A percentile compares a stretch with the other conserved stretches of the same genome.
phyloP scores from a whole-genome alignment of 2,329 filamentous ascomycete species.

The Fusarium dlaminii region DNA sequence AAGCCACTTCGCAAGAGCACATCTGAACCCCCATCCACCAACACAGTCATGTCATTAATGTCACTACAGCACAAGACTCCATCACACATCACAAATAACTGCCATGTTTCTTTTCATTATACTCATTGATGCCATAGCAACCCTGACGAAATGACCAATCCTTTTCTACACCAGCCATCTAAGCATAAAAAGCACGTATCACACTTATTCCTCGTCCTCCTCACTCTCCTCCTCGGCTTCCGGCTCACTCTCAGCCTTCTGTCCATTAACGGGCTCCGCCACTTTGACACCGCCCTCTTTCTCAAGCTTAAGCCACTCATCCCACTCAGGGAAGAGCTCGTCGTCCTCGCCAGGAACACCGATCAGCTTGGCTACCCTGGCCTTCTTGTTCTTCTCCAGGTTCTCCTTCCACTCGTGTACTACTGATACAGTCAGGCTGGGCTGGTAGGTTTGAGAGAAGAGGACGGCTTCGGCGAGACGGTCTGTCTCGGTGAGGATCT shows the following conservation, averaged over 20 bases:
- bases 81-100: not conserved
- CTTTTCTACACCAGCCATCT: constrained; percentile 46
- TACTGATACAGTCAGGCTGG: constrained; percentile 73
- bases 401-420: constrained; percentile 83
- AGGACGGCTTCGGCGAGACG: constrained; percentile 86
- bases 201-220: constrained; percentile 39
- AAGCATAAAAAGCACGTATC: constrained; percentile 38
- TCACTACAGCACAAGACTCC: not conserved
- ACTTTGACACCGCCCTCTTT: constrained; percentile 66
- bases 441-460: constrained; percentile 96
- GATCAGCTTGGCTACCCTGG: constrained; percentile 83
- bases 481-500: constrained; percentile 80
- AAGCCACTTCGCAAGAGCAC: not conserved
- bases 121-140: constrained; percentile 45
- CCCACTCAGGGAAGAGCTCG: constrained; percentile 96
- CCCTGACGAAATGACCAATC: constrained; percentile 43
- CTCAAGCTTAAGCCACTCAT: constrained; percentile 86
- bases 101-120: constrained; percentile 43
- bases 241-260: constrained; percentile 35
- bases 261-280: constrained; percentile 34
- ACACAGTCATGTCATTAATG: not conserved
- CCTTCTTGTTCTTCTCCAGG: constrained; percentile 86
- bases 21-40: not conserved
- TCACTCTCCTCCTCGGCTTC: constrained; percentile 40
- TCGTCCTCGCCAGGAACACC: constrained; percentile 84